phyloP scores from a whole-genome alignment of 371 early-diverging fungal species.

The Parasitella parasitica region DNA sequence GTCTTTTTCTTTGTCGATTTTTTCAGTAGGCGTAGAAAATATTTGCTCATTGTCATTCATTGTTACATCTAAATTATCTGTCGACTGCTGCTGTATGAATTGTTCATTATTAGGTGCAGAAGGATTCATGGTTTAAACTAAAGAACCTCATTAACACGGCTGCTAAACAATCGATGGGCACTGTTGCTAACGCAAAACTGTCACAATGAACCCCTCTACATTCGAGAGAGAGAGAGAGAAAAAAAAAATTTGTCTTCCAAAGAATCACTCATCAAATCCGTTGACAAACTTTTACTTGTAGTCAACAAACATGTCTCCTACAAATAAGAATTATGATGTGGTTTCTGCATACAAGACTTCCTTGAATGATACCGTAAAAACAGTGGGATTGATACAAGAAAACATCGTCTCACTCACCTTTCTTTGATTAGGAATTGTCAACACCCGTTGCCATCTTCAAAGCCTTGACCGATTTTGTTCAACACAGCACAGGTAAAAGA shows the following conservation, averaged over 20 bases:
- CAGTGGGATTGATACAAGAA: too few relatives aligned
- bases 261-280: neutral
- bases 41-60: neutral
- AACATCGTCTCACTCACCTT: too few relatives aligned
- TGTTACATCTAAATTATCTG: neutral
- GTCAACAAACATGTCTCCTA: conserved; percentile 1
- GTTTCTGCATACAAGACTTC: conserved; percentile 19
- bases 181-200: neutral
- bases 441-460: conserved; percentile 88
- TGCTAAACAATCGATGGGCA: neutral
- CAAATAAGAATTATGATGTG: conserved; percentile 11
- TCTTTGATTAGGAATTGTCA: conserved; percentile 64
- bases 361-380: conserved; percentile 20
- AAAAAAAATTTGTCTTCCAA: neutral
- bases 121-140: neutral
- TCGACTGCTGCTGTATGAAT: neutral
- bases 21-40: neutral
- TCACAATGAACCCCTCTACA: neutral
- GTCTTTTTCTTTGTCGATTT: conserved; percentile 13
- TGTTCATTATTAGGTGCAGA: neutral
- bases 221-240: too few relatives aligned
- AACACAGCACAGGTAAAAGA: conserved; percentile 66
- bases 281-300: neutral
- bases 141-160: neutral
- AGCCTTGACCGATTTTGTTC: conserved; percentile 75